phyloP scores from a whole-genome alignment of 140 eudicot genomes.

The Eryngium alpinum region DNA sequence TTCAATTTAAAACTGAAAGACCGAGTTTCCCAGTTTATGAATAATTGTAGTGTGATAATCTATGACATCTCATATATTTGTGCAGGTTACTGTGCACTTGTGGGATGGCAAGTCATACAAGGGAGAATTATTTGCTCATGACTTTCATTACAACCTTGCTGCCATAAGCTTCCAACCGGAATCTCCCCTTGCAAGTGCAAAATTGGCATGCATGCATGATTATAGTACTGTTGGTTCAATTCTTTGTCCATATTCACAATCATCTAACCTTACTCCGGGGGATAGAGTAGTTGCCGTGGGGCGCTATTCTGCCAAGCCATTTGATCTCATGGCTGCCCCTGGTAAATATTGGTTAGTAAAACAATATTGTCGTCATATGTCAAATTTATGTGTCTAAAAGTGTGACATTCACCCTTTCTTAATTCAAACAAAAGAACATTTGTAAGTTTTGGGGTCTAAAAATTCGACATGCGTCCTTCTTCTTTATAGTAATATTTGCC shows the following conservation, averaged over 20 bases:
- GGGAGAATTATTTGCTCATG: not conserved
- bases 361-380: not conserved
- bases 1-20: not conserved
- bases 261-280: not conserved
- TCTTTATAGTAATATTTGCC: not conserved
- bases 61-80: not conserved
- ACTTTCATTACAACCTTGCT: slow-evolving; percentile 7
- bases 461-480: not conserved
- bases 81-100: not conserved
- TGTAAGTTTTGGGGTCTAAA: not conserved
- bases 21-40: not conserved
- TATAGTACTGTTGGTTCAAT: not conserved
- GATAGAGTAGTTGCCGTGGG: not conserved
- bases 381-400: not conserved
- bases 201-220: not conserved
- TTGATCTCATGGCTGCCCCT: not conserved
- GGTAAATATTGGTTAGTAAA: not conserved
- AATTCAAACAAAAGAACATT: not conserved
- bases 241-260: not conserved
- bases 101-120: not conserved
- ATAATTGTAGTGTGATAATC: too few relatives aligned
- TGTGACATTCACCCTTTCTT: not conserved
- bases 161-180: slow-evolving; percentile 1
- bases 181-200: not conserved
- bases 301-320: not conserved